A percentile compares a stretch with the other conserved stretches of the same genome.
phyloP scores from a whole-genome alignment of 805 yeast species.

The Middelhovenomyces tepae region DNA sequence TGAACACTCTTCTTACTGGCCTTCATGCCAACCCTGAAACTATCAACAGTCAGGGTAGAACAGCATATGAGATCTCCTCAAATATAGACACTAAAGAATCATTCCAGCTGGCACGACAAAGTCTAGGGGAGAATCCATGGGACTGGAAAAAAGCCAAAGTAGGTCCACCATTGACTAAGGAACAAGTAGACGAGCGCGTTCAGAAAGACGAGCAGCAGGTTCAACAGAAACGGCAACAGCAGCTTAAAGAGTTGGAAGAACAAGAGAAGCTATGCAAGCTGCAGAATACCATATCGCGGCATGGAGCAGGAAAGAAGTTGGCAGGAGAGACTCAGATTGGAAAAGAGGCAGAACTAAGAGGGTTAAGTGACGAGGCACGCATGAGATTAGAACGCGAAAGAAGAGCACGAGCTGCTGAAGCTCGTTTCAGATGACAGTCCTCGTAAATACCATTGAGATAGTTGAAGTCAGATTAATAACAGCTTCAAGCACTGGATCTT shows the following conservation, averaged over 20 bases:
- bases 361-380: conserved; percentile 66
- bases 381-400: conserved; percentile 83
- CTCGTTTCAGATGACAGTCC: conserved; percentile 43
- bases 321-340: conserved; percentile 16
- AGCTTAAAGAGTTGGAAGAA: conserved; percentile 15
- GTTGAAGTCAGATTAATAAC: neutral
- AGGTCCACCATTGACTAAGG: conserved; percentile 39
- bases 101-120: conserved; percentile 60
- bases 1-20: conserved; percentile 47
- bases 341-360: conserved; percentile 23
- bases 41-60: conserved; percentile 43
- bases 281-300: conserved; percentile 19
- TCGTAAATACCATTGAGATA: conserved; percentile 2
- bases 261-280: conserved; percentile 15
- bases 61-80: conserved; percentile 60
- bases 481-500: neutral
- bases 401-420: conserved; percentile 94
- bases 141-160: conserved; percentile 67
- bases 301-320: conserved; percentile 18
- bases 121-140: conserved; percentile 55
- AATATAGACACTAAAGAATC: conserved; percentile 34
- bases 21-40: conserved; percentile 65
- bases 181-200: conserved; percentile 25
- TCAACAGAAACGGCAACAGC: conserved; percentile 10
- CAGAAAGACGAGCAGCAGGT: conserved; percentile 14